Conservation (phyloP, 148 eudicot genomes). For the Persicaria tinctoria region DNA sequence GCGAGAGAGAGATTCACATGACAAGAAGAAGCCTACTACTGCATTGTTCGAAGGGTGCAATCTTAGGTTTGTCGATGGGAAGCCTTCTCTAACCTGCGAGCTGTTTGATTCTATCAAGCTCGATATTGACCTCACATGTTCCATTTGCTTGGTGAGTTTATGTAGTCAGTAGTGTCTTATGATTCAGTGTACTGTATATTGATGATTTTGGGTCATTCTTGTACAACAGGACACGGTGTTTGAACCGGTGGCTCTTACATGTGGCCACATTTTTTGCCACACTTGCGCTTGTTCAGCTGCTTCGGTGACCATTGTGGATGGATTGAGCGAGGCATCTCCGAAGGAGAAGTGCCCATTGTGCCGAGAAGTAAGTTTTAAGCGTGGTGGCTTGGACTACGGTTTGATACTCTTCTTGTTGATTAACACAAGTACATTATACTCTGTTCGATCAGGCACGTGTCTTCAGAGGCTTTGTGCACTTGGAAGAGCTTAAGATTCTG, state of each 20-base stretch:
- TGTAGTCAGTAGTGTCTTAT: too few species aligned
- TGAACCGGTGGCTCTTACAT: constrained; percentile 75
- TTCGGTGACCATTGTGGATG: constrained; percentile 80
- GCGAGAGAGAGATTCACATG: constrained; percentile 39
- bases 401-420: too few species aligned
- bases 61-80: constrained; percentile 47
- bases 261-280: constrained; percentile 81
- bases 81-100: constrained; percentile 71
- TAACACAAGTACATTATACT: too few species aligned
- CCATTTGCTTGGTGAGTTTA: constrained; percentile 78
- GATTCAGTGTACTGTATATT: constrained; percentile 16
- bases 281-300: constrained; percentile 86
- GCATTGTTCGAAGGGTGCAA: constrained; percentile 56
- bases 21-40: constrained; percentile 26
- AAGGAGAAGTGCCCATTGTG: constrained; percentile 80
- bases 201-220: too few species aligned
- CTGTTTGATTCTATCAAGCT: constrained; percentile 90
- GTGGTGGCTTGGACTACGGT: too few species aligned
- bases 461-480: constrained; percentile 55
- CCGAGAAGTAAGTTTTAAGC: constrained; percentile 46
- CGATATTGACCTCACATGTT: constrained; percentile 78
- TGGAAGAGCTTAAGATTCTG: constrained; percentile 79
- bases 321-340: constrained; percentile 48
- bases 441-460: constrained; percentile 36
- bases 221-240: constrained; percentile 68